Percentiles rank a stretch among this genome's conserved stretches.
phyloP scores from a whole-genome alignment of 2,329 filamentous ascomycete species.

The Tympanopsis confertula region DNA sequence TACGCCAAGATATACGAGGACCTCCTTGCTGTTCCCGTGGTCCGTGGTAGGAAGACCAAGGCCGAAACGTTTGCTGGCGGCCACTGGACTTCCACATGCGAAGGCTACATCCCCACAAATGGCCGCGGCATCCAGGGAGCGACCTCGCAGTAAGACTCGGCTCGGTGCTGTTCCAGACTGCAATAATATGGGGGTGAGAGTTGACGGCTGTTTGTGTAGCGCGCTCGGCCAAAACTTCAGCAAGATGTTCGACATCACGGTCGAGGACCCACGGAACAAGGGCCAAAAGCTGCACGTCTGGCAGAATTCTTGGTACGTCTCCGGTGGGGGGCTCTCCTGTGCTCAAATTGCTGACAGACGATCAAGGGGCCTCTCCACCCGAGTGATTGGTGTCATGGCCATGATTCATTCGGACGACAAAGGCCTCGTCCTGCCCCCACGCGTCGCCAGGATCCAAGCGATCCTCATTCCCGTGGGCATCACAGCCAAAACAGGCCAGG shows the following conservation, averaged over 20 bases:
- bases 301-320: slow-evolving; percentile 98
- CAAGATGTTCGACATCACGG: slow-evolving; percentile 97
- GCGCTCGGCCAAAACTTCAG: slow-evolving; percentile 89
- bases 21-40: slow-evolving; percentile 84
- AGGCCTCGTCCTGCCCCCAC: slow-evolving; percentile 83
- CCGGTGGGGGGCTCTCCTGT: too few relatives aligned
- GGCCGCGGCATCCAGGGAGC: slow-evolving; percentile 93
- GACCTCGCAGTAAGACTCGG: slow-evolving; percentile 83
- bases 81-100: slow-evolving; percentile 90
- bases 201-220: too few relatives aligned
- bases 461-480: slow-evolving; percentile 88
- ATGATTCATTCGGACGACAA: slow-evolving; percentile 97
- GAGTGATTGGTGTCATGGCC: slow-evolving; percentile 96
- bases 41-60: slow-evolving; percentile 88
- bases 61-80: slow-evolving; percentile 97
- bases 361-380: slow-evolving; percentile 94
- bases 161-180: too few relatives aligned
- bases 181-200: too few relatives aligned
- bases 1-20: slow-evolving; percentile 90
- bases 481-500: slow-evolving; percentile 72
- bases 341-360: too few relatives aligned
- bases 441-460: slow-evolving; percentile 75
- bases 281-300: slow-evolving; percentile 76
- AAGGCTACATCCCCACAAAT: slow-evolving; percentile 92
- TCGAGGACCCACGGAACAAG: slow-evolving; percentile 80